Evolutionary conservation across 139 green algal genomes (phyloP).

Genomic region (Chlamydomonas eustigma): DNA sequence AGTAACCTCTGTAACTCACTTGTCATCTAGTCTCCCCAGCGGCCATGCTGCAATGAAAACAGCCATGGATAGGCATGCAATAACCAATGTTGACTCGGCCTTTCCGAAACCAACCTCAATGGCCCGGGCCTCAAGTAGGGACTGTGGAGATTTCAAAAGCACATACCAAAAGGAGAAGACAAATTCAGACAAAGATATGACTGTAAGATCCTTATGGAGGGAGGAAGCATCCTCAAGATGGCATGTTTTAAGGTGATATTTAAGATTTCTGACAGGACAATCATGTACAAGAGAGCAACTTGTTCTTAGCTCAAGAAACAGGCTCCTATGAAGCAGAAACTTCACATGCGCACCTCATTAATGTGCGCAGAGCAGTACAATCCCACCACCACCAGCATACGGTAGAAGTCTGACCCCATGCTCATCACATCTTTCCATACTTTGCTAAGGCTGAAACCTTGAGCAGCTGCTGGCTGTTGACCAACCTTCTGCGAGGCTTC

Average conservation of each 20-base stretch:
- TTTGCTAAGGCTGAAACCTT: constrained; percentile 1
- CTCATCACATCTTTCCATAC: constrained; percentile 32
- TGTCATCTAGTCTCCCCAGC: constrained; percentile 53
- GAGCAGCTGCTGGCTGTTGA: not conserved
- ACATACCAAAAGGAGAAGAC: not conserved
- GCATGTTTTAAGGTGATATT: too few species aligned
- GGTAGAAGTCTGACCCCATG: constrained; percentile 55
- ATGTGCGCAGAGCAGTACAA: constrained; percentile 53
- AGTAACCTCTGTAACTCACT: constrained; percentile 15
- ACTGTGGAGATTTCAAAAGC: constrained; percentile 3
- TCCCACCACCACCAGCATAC: constrained; percentile 45
- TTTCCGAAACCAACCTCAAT: constrained; percentile 65
- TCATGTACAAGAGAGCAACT: too few species aligned
- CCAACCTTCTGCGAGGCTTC: constrained; percentile 5
- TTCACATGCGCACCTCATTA: constrained; percentile 33
- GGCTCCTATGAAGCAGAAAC: too few species aligned
- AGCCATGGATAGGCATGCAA: constrained; percentile 38
- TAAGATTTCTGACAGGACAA: too few species aligned
- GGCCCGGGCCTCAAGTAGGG: not conserved
- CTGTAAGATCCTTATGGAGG: too few species aligned
- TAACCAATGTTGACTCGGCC: constrained; percentile 54
- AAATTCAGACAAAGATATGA: too few species aligned
- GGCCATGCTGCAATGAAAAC: constrained; percentile 50
- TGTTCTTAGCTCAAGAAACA: too few species aligned
- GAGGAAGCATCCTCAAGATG: too few species aligned